Evolutionary conservation across 805 yeast genomes (phyloP), one percentile per base, ranked within the genome.

Genomic region (Clavispora phyllophila): DNA sequence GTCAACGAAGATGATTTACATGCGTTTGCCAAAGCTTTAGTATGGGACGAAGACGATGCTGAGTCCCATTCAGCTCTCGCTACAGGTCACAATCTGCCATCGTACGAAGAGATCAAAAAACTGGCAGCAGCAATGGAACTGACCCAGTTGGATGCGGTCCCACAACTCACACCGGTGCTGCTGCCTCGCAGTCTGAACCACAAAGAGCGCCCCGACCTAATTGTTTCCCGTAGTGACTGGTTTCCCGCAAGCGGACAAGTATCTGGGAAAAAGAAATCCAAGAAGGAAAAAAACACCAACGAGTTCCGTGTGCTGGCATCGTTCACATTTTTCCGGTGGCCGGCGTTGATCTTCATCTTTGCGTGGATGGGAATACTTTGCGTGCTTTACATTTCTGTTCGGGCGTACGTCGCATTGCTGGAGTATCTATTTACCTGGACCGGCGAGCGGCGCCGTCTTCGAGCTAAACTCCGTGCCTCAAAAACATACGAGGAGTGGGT

Each of bases 371-470:
- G 55, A 0, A 44, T 80, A 3, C 62, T 85, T 10, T 69, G 79
- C 20, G 20, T 69, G 0, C 36, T 74, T 0, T 85, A 85, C 57
- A 58, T 76, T 5, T 27, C 70, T 1, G 70, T 84, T 2, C 62
- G 95, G 36, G 51, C 76, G 3, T 78, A 78, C 50, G 87, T 85
- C 25, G 76, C 85, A 1, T 58, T 79, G 2, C 78, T 76, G 57
- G 95, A 85, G 55, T 70, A 74, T 42, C 54, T 72, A 24, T 61
- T 80, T 45, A 74, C 82, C 2, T 81, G 85, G 81, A 68, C 76
- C 0, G 88, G 87, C 3, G 65, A 72, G 44, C 69, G 86, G 27
- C 69, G 70, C 41, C 53, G 49, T 26, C 61, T 84, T 19, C 58
- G 87, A 7, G 66, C 68, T 14, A 62, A 66, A n/a, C 62, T 85